Evolutionary conservation across 768 basidiomycete genomes (phyloP).

Genomic region (Tylopilus balloui): DNA sequence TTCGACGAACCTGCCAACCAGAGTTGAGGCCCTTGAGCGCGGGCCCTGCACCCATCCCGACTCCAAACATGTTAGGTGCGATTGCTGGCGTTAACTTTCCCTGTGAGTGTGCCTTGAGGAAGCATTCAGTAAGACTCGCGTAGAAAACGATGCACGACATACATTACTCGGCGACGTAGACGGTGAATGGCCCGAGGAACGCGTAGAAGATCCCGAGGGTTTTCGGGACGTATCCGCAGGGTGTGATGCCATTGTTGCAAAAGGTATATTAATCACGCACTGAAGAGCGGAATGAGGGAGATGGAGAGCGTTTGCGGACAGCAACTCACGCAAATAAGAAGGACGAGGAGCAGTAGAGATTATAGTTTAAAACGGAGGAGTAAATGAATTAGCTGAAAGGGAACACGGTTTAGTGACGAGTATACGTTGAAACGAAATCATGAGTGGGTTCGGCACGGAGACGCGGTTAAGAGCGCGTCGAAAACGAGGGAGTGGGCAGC

Average conservation of each 20-base stretch:
- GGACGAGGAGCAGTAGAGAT: slow-evolving; percentile 26
- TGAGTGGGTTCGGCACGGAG: slow-evolving; percentile 27
- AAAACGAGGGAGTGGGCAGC: slow-evolving; percentile 17
- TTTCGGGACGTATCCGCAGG: slow-evolving; percentile 52
- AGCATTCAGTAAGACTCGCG: slow-evolving; percentile 6
- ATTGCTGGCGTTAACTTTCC: slow-evolving; percentile 42
- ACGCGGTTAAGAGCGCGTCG: slow-evolving; percentile 31
- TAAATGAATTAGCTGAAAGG: slow-evolving; percentile 36
- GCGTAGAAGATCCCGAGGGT: slow-evolving; percentile 65
- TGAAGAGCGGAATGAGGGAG: slow-evolving; percentile 19
- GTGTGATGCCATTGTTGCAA: slow-evolving; percentile 31
- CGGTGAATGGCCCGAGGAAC: slow-evolving; percentile 60
- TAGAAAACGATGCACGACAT: slow-evolving; percentile 19
- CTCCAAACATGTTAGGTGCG: slow-evolving; percentile 48
- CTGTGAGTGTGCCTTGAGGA: slow-evolving; percentile 37
- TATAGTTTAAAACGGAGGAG: slow-evolving; percentile 31
- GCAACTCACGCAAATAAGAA: slow-evolving; percentile 29
- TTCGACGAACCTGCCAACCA: slow-evolving; percentile 60
- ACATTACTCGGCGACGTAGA: slow-evolving; percentile 58
- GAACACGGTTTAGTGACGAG: slow-evolving; percentile 21
- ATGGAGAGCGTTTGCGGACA: slow-evolving; percentile 4
- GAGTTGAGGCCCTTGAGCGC: slow-evolving; percentile 51
- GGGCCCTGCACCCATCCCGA: slow-evolving; percentile 44
- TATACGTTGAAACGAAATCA: slow-evolving; percentile 21
- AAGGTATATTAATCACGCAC: slow-evolving; percentile 30